Conservation (phyloP, 345 rosid genomes). For the Eutrema yunnanense region DNA sequence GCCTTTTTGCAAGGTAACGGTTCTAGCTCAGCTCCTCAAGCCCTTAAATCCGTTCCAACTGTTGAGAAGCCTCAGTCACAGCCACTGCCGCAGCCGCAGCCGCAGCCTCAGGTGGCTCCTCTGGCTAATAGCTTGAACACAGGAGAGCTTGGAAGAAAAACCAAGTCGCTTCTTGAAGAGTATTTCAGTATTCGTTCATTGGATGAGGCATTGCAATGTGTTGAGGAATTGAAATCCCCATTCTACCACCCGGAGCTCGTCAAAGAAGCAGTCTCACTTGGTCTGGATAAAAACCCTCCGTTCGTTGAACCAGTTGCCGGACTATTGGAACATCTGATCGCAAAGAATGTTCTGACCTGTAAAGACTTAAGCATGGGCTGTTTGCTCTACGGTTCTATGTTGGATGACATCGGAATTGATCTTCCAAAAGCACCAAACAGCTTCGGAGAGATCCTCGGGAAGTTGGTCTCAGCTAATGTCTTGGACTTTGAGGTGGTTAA, state of each 20-base stretch:
- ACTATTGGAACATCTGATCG: slow-evolving; percentile 42
- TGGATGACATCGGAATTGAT: slow-evolving; percentile 72
- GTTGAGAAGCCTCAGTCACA: not conserved
- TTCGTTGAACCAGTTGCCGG: slow-evolving; percentile 36
- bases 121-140: slow-evolving; percentile 9
- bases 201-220: slow-evolving; percentile 60
- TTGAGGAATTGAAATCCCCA: slow-evolving; percentile 58
- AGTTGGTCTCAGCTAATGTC: slow-evolving; percentile 36
- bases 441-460: slow-evolving; percentile 59
- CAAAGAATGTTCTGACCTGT: slow-evolving; percentile 37
- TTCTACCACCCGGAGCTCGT: slow-evolving; percentile 58
- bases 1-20: slow-evolving; percentile 61
- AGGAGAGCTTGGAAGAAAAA: slow-evolving; percentile 42
- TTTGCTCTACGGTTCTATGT: slow-evolving; percentile 42
- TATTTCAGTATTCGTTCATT: slow-evolving; percentile 47
- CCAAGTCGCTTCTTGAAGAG: slow-evolving; percentile 57
- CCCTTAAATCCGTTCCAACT: slow-evolving; percentile 8
- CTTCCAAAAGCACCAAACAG: slow-evolving; percentile 61
- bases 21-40: slow-evolving; percentile 28
- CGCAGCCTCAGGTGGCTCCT: slow-evolving; percentile 8
- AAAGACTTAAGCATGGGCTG: slow-evolving; percentile 53
- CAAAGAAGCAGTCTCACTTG: slow-evolving; percentile 59
- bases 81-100: not conserved
- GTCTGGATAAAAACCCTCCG: slow-evolving; percentile 56
- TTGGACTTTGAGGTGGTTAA: slow-evolving; percentile 40